phyloP scores from a whole-genome alignment of 2,329 filamentous ascomycete species.

The Hortaea werneckii region DNA sequence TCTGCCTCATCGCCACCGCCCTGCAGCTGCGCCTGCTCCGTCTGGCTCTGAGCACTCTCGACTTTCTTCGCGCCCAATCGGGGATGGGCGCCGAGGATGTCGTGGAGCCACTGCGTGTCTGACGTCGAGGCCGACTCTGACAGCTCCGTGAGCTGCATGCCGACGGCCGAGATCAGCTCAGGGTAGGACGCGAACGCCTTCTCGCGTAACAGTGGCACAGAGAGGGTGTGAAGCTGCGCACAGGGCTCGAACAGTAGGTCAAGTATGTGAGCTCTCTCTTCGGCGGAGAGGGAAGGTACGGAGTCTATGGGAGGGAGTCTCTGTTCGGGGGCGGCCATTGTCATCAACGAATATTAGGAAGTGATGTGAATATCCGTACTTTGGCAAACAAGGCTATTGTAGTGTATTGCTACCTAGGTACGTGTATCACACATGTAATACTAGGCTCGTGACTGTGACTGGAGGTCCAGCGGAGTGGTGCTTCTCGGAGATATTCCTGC shows the following conservation, averaged over 20 bases:
- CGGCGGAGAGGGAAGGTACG: slow-evolving; percentile 47
- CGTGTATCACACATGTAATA: too few relatives aligned
- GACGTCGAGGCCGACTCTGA: slow-evolving; percentile 40
- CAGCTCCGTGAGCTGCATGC: slow-evolving; percentile 52
- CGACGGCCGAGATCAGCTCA: slow-evolving; percentile 58
- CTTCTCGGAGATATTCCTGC: too few relatives aligned
- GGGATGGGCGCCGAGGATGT: slow-evolving; percentile 72
- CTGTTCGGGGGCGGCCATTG: neutral
- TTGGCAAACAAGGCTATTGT: too few relatives aligned
- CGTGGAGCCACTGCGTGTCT: slow-evolving; percentile 51
- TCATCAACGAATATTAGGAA: neutral
- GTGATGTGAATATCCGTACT: too few relatives aligned
- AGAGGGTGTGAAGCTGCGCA: slow-evolving; percentile 59
- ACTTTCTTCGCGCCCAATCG: slow-evolving; percentile 72
- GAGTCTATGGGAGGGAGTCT: slow-evolving; percentile 12
- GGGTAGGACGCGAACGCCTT: slow-evolving; percentile 56
- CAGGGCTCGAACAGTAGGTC: slow-evolving; percentile 82
- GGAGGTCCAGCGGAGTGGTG: too few relatives aligned
- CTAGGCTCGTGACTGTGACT: too few relatives aligned
- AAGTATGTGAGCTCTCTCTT: slow-evolving; percentile 49
- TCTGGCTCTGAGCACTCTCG: slow-evolving; percentile 69
- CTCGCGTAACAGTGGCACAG: slow-evolving; percentile 55
- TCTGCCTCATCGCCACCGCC: slow-evolving; percentile 42
- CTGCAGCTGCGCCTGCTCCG: slow-evolving; percentile 70
- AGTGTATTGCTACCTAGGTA: too few relatives aligned